Conservation (phyloP, 169 alveolate species). For the Haemoproteus tartakovskyi region DNA sequence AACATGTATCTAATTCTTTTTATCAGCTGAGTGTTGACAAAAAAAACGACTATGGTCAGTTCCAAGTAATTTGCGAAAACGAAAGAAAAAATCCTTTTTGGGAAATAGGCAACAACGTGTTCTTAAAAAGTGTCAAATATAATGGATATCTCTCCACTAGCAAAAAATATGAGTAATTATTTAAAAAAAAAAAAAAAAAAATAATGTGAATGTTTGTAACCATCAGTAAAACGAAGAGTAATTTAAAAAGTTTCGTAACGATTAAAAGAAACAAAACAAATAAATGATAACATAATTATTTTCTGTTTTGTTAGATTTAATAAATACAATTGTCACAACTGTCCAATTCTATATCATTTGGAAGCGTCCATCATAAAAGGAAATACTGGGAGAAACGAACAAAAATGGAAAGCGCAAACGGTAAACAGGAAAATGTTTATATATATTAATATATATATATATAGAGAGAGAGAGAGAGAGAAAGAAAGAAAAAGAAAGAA, state of each 20-base stretch:
- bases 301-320: conserved; percentile 34
- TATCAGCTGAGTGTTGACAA: conserved; percentile 23
- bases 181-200: conserved; percentile 2
- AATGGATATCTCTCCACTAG: conserved; percentile 39
- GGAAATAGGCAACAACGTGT: conserved; percentile 14
- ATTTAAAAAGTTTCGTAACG: too few relatives aligned
- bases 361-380: conserved; percentile 28
- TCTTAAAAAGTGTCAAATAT: conserved; percentile 17
- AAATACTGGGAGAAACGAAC: conserved; percentile 1
- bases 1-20: background rate
- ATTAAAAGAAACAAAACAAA: too few relatives aligned
- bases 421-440: background rate
- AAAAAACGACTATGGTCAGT: conserved; percentile 3
- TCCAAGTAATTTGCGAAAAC: conserved; percentile 54
- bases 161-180: conserved; percentile 45
- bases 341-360: conserved; percentile 39
- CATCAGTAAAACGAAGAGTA: too few relatives aligned
- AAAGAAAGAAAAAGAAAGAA: too few relatives aligned
- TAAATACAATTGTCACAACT: conserved; percentile 38
- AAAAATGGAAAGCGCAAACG: conserved; percentile 53
- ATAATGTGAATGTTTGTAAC: too few relatives aligned
- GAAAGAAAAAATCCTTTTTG: conserved; percentile 8
- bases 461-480: too few relatives aligned
- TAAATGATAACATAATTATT: too few relatives aligned
- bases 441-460: background rate